Evolutionary conservation across 1,139 yeast species (phyloP), one percentile per base, ranked within the genome.

Genomic region (Meyerozyma smithsonii): DNA sequence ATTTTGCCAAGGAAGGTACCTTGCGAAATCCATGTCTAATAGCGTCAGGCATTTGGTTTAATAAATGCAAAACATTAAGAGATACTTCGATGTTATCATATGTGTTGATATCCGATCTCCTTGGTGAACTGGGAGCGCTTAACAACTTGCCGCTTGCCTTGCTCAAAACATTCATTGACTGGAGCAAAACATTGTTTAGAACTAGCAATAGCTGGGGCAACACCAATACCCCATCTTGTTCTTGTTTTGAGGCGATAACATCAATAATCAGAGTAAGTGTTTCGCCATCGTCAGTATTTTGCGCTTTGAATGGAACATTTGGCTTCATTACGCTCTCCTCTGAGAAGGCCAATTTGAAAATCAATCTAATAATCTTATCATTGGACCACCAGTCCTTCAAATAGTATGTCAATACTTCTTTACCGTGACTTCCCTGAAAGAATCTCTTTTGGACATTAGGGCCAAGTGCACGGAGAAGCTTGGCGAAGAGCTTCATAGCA

Each of bases 351-450:
- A 75, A 66, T 20, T 64, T 46, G 44, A 69, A 67, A 3, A 76
- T 49, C 5, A 59, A 44, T 17, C 62, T 52, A 3, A 69, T 40
- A 1, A 70, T 52, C 16, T 54, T 59, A 36, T 67, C 71, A 43
- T 69, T 66, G 20, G 54, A 47, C 79, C 83, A 77, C 70, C 74
- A 69, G 36, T 60, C 55, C 38, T 63, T 59, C 28, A 79, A 52
- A 30, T 64, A 63, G 41, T 63, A 72, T 0, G 79, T 66, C 23
- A 84, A 51, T 2, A 83, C 66, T 20, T 69, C 71, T 15, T 79
- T 56, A 0, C 92, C 92, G 46, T 62, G 64, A 40, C 77, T 74
- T 15, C 64, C 68, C 15, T 67, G 69, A 32, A 77, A 65, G 50
- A 84, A 83, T 21, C 70, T 58, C 25, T 61, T 67, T 37, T 74